These are phyloP conservation scores for Silene uniflora DNA, from an alignment of 148 eudicot genomes.

Conservation along the genomic window DNA sequence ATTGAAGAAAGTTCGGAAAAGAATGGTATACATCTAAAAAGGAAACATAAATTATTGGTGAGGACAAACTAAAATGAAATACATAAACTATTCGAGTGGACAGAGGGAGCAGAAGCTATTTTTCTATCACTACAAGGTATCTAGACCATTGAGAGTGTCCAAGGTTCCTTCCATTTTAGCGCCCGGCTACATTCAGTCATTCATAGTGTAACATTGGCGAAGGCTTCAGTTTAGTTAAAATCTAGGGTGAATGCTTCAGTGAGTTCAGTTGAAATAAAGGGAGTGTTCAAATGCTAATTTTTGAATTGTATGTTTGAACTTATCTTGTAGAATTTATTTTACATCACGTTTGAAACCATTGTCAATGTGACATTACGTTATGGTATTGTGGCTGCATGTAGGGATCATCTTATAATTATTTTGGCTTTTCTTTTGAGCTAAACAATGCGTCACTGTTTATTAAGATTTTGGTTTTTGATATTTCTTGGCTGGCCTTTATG, in stretches of 20 bases:
- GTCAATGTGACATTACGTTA: not conserved
- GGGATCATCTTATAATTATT: not conserved
- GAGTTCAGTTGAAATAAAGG: not conserved
- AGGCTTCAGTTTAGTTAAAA: no score
- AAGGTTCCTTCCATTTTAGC: no score
- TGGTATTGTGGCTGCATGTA: not conserved
- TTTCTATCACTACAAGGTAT: not conserved
- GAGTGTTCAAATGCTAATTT: not conserved
- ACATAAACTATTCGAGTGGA: not conserved
- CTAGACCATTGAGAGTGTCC: not conserved
- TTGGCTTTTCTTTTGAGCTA: not conserved
- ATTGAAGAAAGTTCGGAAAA: not conserved
- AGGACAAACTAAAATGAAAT: not conserved
- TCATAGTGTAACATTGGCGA: no score
- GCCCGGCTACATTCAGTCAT: no score
- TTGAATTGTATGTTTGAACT: not conserved
- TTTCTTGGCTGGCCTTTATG: not conserved
- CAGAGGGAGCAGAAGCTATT: not conserved
- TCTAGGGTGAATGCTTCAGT: no score
- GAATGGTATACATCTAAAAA: not conserved
- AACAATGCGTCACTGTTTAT: not conserved
- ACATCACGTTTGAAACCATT: not conserved
- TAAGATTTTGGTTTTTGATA: conserved; percentile 1
- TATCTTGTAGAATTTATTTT: not conserved
- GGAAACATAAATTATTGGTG: not conserved